Base-by-base conservation (phyloP, 371 early-diverging fungal species). In the Mortierella sp. region DNA sequence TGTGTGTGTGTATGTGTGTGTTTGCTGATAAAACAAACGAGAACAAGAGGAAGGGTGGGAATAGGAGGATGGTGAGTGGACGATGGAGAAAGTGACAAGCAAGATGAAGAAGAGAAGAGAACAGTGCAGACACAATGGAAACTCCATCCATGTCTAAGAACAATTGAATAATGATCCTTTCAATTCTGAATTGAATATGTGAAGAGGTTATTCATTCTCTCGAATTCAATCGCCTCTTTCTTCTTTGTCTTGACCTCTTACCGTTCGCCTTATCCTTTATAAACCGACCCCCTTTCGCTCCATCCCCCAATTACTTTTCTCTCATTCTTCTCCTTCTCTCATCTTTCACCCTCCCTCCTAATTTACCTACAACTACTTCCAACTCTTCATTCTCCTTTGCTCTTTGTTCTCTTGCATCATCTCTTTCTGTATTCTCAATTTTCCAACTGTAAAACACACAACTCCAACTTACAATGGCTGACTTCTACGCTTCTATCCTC, bases 401-500 rank as follows among this genome's bases (percentile, higher is more conserved):
- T 18, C 35, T 35, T 35, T 35, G 35, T 21, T 35, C 35, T 16
- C 32, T 63, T 63, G 68, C 43, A 68, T 68, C 24, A 32, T 60
- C 63, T 60, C 51, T 27, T 11, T n/a, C 27, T 60, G 8, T 32
- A 16, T 6, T 63, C 18, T 63, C 63, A 63, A 63, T 35, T 35
- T 35, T 35, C 18, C 35, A 63, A 63, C 24, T 68, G 68, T 68
- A 43, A 41, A 7, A 4, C 29, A n/a, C 60, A 29, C 14, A 60
- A 27, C 14, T 60, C 12, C 72, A 55, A 38, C 48, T 92, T 1
- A 95, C 95, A 44, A 96, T 84, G 76, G 94, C 95, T 35, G 49
- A 96, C 95, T 87, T 91, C 90, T 75, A 93, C 91, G 75, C 91
- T 88, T 46, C 86, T 90, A 89, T 90, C 93, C 93, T 95, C 81